phyloP scores from a whole-genome alignment of 305 asterid genomes.

The Rubia balearica region DNA sequence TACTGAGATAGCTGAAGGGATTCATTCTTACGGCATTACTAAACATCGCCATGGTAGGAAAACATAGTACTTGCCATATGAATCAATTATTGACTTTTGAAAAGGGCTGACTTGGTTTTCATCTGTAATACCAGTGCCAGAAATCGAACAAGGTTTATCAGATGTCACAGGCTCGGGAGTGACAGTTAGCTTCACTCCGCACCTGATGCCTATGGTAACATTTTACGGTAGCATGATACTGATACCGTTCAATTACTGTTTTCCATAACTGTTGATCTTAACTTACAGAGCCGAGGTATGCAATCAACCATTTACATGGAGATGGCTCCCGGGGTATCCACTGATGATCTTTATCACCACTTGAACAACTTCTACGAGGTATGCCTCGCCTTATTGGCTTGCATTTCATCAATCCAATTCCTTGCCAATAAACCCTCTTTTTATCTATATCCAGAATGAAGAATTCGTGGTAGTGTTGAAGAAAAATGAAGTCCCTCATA shows the following conservation, averaged over 20 bases:
- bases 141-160: constrained; percentile 95
- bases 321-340: constrained; percentile 69
- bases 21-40: constrained; percentile 81
- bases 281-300: constrained; percentile 88
- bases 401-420: background rate
- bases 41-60: constrained; percentile 93
- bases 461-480: constrained; percentile 61
- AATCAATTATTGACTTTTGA: background rate
- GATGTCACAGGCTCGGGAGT: constrained; percentile 72
- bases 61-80: background rate
- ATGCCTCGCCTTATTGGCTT: constrained; percentile 3
- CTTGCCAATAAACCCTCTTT: background rate
- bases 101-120: constrained; percentile 12
- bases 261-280: background rate
- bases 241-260: background rate
- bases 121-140: constrained; percentile 58
- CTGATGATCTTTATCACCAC: constrained; percentile 61
- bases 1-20: constrained; percentile 96
- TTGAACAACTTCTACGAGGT: constrained; percentile 63
- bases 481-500: constrained; percentile 65
- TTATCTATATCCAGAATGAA: constrained; percentile 49
- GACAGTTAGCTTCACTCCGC: constrained; percentile 97
- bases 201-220: constrained; percentile 90
- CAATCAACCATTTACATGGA: constrained; percentile 89
- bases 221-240: constrained; percentile 12